Conservation (phyloP, 805 yeast species). For the Yarrowia sp. region DNA sequence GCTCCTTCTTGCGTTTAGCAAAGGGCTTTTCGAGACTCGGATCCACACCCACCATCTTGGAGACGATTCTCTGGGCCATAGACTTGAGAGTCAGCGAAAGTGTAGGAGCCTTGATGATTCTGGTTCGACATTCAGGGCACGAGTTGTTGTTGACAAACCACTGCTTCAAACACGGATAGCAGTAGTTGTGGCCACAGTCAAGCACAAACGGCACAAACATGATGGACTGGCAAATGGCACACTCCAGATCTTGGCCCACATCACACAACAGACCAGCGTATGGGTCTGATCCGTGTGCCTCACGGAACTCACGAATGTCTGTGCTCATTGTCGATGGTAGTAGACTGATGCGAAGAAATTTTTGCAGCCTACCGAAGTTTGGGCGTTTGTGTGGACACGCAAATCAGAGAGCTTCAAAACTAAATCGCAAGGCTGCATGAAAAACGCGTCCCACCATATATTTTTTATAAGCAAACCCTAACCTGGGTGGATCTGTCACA, state of each 20-base stretch:
- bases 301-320: constrained; percentile 1
- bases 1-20: not conserved
- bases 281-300: not conserved
- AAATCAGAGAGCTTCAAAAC: not conserved
- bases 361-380: not conserved
- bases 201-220: constrained; percentile 65
- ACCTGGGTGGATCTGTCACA: not conserved
- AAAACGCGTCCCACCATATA: constrained; percentile 5
- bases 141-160: constrained; percentile 46
- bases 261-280: constrained; percentile 4
- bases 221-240: constrained; percentile 66
- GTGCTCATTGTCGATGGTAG: constrained; percentile 19
- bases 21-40: not conserved
- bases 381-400: not conserved
- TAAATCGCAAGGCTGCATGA: constrained; percentile 1
- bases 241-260: constrained; percentile 44
- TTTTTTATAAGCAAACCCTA: not conserved
- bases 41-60: constrained; percentile 3
- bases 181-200: constrained; percentile 71
- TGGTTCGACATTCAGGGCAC: constrained; percentile 45
- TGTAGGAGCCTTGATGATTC: constrained; percentile 4
- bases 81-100: constrained; percentile 8
- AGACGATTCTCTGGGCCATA: not conserved
- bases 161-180: constrained; percentile 54
- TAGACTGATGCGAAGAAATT: not conserved